A percentile compares a stretch with the other conserved stretches of the same genome.
Conservation (phyloP, 148 eudicot genomes). For the Nyssa sinensis region DNA sequence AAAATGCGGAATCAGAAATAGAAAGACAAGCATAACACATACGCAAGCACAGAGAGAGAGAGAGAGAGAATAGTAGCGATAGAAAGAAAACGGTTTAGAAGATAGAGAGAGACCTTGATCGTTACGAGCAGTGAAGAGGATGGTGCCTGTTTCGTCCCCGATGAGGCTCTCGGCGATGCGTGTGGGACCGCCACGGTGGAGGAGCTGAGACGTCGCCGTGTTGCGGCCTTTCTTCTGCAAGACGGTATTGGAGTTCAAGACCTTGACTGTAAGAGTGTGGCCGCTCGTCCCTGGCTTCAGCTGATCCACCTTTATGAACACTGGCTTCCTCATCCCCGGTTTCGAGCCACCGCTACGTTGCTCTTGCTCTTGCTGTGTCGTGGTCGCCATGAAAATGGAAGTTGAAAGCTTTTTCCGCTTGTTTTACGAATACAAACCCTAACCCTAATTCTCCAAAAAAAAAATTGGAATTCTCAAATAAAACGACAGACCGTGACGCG, state of each 20-base stretch:
- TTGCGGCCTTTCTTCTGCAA: slow-evolving; percentile 37
- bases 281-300: slow-evolving; percentile 50
- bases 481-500: no score
- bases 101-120: slow-evolving; percentile 37
- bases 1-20: no score
- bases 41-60: slow-evolving; percentile 1
- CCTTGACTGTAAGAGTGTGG: slow-evolving; percentile 37
- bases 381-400: slow-evolving; percentile 16
- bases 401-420: background rate
- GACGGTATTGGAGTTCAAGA: slow-evolving; percentile 29
- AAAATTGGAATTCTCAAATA: no score
- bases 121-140: slow-evolving; percentile 48
- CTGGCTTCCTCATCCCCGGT: slow-evolving; percentile 33
- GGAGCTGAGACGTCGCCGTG: slow-evolving; percentile 17
- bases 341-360: slow-evolving; percentile 5
- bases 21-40: no score
- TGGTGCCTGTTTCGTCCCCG: slow-evolving; percentile 45
- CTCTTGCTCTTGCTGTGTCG: slow-evolving; percentile 1
- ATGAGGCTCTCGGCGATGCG: slow-evolving; percentile 46
- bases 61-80: no score
- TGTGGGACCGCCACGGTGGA: slow-evolving; percentile 7
- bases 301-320: slow-evolving; percentile 37
- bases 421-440: background rate
- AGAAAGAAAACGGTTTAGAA: no score
- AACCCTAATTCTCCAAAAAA: background rate